Base-by-base conservation (phyloP, 2,329 filamentous ascomycete genomes). In the Corinectria fuckeliana region DNA sequence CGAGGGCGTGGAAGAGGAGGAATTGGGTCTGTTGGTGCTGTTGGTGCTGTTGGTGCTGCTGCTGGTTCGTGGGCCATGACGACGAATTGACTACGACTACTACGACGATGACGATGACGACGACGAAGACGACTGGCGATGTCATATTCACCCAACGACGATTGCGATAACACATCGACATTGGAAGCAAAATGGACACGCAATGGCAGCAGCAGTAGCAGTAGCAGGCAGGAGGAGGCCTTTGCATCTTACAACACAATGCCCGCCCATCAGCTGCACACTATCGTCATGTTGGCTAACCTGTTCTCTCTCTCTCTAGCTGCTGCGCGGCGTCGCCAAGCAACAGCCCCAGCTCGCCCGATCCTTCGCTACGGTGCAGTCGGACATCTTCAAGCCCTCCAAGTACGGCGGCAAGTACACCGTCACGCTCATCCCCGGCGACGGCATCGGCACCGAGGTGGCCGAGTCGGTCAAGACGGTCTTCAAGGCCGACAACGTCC, bases 391-490 rank as follows among this genome's bases (percentile, higher is more conserved):
- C 88, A 97, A 97, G 87, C 93, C 93, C 72, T 93, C 94, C 83
- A 95, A 98, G 86, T 98, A 93, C 80, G 95, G 95, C 78, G 92
- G 94, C 83, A 99, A 98, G 85, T 99, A 98, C 87, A 99, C 95
- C 34, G 94, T 97, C 72, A 97, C 94, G 67, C 86, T 99, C 75
- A 98, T 99, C 78, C 95, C 95, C 79, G 95, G 94, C 87, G 95
- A 99, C 75, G 95, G 95, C 84, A 97, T 99, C 77, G 95, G 95
- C 79, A 92, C 92, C 79, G 95, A 99, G 83, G 93, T 98, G 63
- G 93, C 94, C 73, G 93, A 98, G 82, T 95, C 92, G 65, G 94
- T 99, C 79, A 97, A 97, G 89, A 96, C 94, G 70, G 91, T 99
- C 80, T 98, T 98, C 90, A 98, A 97, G 88, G 93, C 94, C 77